Evolutionary conservation across 2,329 filamentous ascomycete species (phyloP).

Genomic region (Cladosporium sp.): DNA sequence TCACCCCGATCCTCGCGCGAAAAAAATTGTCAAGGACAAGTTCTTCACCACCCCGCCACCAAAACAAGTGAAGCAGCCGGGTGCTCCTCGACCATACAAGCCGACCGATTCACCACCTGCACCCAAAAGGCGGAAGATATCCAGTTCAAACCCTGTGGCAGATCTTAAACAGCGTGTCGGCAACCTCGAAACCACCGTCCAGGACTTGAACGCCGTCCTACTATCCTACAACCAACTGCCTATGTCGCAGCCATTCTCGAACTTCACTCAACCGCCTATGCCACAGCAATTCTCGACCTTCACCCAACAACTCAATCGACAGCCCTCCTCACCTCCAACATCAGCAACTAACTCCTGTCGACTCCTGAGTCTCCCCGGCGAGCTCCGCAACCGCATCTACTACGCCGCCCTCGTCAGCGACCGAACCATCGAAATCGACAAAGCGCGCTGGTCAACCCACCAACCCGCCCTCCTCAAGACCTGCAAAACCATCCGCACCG

Average conservation of each 20-base stretch:
- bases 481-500: neutral
- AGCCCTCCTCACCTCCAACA: neutral
- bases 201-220: neutral
- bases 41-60: neutral
- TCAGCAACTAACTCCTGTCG: neutral
- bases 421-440: neutral
- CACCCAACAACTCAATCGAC: neutral
- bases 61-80: neutral
- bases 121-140: neutral
- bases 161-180: neutral
- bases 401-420: neutral
- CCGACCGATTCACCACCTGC: neutral
- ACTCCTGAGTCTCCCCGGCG: slow-evolving; percentile 3
- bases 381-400: slow-evolving; percentile 19
- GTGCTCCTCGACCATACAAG: neutral
- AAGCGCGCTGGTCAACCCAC: neutral
- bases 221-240: neutral
- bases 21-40: neutral
- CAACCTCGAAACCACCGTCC: neutral
- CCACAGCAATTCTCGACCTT: neutral
- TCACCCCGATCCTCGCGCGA: neutral
- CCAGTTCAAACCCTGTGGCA: neutral
- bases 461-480: slow-evolving; percentile 11
- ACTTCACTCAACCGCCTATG: neutral
- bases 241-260: neutral